Conservation (phyloP, 2,329 filamentous ascomycete genomes). For the Colletotrichum coccodes region DNA sequence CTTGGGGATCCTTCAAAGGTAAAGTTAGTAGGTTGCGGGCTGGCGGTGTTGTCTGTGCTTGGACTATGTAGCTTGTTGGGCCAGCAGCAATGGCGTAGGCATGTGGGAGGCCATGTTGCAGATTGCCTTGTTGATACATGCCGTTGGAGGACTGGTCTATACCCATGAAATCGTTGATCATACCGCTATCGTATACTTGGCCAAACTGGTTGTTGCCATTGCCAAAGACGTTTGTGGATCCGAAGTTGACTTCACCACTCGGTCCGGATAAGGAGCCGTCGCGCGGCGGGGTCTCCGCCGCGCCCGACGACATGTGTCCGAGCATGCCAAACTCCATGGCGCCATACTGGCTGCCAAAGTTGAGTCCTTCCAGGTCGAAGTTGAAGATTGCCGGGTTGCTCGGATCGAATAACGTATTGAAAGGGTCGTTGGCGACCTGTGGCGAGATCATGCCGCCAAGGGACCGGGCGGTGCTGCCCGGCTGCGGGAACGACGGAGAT, state of each 20-base stretch:
- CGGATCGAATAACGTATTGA: conserved; percentile 81
- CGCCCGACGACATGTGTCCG: conserved; percentile 93
- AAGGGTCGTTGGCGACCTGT: conserved; percentile 60
- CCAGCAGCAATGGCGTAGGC: conserved; percentile 73
- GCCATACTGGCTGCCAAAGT: conserved; percentile 96
- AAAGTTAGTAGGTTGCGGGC: conserved; percentile 64
- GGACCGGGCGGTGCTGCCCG: conserved; percentile 43
- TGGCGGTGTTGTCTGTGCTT: conserved; percentile 71
- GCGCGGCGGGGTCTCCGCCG: conserved; percentile 80
- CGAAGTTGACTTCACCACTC: conserved; percentile 49
- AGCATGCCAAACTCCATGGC: conserved; percentile 96
- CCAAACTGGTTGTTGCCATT: conserved; percentile 61
- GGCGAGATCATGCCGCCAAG: conserved; percentile 59
- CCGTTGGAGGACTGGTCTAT: conserved; percentile 59
- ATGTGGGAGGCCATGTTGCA: conserved; percentile 71
- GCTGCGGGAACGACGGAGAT: conserved; percentile 75
- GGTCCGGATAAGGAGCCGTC: conserved; percentile 63
- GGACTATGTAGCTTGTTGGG: conserved; percentile 71
- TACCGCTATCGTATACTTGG: conserved; percentile 60
- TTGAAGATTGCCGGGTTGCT: conserved; percentile 95
- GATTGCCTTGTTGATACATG: conserved; percentile 65
- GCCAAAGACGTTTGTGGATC: conserved; percentile 59
- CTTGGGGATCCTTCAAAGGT: conserved; percentile 66
- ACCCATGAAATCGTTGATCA: conserved; percentile 64
- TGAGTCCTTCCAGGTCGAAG: conserved; percentile 92